Percentiles rank a stretch among this genome's conserved stretches.
These are phyloP conservation scores for Ophiocordyceps camponoti-saundersi DNA, from an alignment of 2,329 filamentous ascomycete genomes.

Conservation along the genomic window DNA sequence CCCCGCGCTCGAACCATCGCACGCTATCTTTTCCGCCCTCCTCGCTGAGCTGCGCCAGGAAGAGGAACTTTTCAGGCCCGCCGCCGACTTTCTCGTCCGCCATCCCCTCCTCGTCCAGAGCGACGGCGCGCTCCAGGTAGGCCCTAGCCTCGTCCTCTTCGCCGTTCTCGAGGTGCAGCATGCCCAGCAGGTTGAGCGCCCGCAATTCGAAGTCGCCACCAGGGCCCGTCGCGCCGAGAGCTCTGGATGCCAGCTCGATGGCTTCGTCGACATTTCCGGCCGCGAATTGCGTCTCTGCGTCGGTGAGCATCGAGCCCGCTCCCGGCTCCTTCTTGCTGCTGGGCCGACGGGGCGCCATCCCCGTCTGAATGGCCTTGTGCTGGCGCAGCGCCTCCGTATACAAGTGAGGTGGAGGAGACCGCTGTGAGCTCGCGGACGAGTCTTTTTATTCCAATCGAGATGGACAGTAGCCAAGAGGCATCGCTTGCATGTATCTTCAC, in stretches of 20 bases:
- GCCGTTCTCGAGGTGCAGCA: conserved; percentile 69
- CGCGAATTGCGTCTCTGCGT: conserved; percentile 23
- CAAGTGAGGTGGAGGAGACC: not conserved
- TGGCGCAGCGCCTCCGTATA: not conserved
- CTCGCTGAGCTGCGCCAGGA: conserved; percentile 77
- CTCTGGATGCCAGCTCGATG: conserved; percentile 21
- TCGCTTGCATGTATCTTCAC: not conserved
- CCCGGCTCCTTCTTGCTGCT: conserved; percentile 16
- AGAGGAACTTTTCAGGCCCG: conserved; percentile 85
- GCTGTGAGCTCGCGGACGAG: too few relatives aligned
- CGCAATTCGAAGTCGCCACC: conserved; percentile 38
- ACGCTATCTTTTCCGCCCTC: conserved; percentile 51
- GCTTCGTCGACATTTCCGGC: conserved; percentile 25
- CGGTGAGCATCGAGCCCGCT: conserved; percentile 15
- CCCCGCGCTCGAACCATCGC: conserved; percentile 52
- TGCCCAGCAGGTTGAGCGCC: conserved; percentile 60
- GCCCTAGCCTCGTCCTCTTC: conserved; percentile 59
- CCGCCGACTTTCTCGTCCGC: conserved; percentile 57
- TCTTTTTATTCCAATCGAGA: not conserved
- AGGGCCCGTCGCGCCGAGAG: conserved; percentile 24
- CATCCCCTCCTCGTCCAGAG: conserved; percentile 59
- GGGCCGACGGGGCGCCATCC: conserved; percentile 25
- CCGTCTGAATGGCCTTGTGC: not conserved
- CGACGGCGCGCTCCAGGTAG: conserved; percentile 56
- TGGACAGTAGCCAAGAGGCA: not conserved